These are phyloP conservation scores for Corymbia calophylla DNA, from an alignment of 441 rosid species.

Conservation along the genomic window DNA sequence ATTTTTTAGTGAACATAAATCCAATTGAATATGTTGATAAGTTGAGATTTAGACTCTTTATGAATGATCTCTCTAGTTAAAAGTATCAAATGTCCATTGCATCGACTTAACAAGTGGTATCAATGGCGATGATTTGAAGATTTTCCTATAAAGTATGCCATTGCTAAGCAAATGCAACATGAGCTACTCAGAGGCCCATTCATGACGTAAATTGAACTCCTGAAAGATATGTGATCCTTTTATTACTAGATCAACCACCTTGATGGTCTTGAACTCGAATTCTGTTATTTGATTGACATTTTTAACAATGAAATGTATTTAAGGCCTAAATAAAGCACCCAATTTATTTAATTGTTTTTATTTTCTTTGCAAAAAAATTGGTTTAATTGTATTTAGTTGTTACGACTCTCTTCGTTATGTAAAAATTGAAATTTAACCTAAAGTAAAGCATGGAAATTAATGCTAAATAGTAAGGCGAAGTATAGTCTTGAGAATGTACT, in stretches of 20 bases:
- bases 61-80: not conserved
- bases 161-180: accelerated
- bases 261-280: not conserved
- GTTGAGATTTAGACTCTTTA: not conserved
- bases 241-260: not conserved
- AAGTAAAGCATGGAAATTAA: not conserved
- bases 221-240: not conserved
- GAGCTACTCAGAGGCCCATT: not conserved
- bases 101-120: not conserved
- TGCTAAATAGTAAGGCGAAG: not conserved
- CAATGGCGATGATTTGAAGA: not conserved
- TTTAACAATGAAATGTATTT: not conserved
- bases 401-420: not conserved
- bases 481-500: not conserved
- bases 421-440: not conserved
- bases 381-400: not conserved
- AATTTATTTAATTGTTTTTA: not conserved
- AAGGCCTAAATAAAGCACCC: not conserved
- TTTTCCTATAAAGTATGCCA: not conserved
- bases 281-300: not conserved
- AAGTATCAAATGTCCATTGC: accelerated
- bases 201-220: not conserved
- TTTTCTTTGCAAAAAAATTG: not conserved
- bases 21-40: not conserved
- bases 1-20: not conserved